phyloP scores from a whole-genome alignment of 2,329 filamentous ascomycete genomes.

The Botrytis fabae region DNA sequence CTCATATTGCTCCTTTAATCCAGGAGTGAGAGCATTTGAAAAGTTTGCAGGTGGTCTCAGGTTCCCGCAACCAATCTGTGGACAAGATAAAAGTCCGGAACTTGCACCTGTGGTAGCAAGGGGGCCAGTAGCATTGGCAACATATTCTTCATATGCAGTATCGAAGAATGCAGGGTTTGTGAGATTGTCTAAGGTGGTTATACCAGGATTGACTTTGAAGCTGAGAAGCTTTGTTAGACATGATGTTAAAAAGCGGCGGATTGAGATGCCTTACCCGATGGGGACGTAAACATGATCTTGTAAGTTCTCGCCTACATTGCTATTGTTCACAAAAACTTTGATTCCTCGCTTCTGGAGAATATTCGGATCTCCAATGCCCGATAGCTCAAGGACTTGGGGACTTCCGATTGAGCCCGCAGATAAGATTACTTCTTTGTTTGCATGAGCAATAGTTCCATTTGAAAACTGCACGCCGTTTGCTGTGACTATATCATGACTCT shows the following conservation, averaged over 20 bases:
- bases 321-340: constrained; percentile 27
- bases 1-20: constrained; percentile 8
- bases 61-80: constrained; percentile 1
- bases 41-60: background rate
- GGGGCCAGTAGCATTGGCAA: background rate
- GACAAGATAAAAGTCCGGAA: constrained; percentile 4
- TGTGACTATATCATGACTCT: background rate
- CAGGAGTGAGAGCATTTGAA: background rate
- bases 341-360: constrained; percentile 29
- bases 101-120: constrained; percentile 8
- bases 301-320: constrained; percentile 31
- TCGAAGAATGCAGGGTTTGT: constrained; percentile 7
- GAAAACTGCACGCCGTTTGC: constrained; percentile 9
- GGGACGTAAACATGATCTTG: constrained; percentile 16
- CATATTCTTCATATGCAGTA: constrained; percentile 11
- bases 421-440: constrained; percentile 38
- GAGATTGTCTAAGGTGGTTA: constrained; percentile 1
- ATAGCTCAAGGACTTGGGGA: constrained; percentile 41
- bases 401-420: constrained; percentile 32
- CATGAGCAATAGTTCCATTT: constrained; percentile 29
- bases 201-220: constrained; percentile 1
- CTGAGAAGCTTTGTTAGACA: background rate
- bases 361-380: constrained; percentile 36
- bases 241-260: background rate
- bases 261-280: background rate